Conservation (phyloP, 352 stramenopile species). For the Hyaloperonospora arabidopsidis region DNA sequence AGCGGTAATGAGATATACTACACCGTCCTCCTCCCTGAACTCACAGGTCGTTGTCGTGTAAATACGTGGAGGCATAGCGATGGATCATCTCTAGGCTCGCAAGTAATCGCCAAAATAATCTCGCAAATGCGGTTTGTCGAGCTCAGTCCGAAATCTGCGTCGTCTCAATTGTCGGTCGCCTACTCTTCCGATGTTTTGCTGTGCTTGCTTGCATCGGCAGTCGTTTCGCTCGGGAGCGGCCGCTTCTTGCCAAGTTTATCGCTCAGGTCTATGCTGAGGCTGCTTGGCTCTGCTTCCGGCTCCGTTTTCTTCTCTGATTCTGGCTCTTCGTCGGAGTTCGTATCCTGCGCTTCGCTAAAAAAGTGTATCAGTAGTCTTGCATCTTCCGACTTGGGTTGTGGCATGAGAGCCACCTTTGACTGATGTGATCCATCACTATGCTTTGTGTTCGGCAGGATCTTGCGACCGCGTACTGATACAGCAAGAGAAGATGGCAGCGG, state of each 20-base stretch:
- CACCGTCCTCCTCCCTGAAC: slow-evolving; percentile 11
- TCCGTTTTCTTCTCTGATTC: slow-evolving; percentile 14
- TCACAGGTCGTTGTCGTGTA: slow-evolving; percentile 25
- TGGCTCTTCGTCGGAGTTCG: slow-evolving; percentile 22
- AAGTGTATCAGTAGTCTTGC: slow-evolving; percentile 73
- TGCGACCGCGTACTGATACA: slow-evolving; percentile 27
- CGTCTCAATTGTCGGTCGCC: slow-evolving; percentile 35
- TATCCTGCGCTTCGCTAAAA: slow-evolving; percentile 52
- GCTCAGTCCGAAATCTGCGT: slow-evolving; percentile 33
- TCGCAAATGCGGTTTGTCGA: slow-evolving; percentile 9
- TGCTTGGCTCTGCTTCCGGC: slow-evolving; percentile 7
- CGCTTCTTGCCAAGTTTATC: slow-evolving; percentile 57
- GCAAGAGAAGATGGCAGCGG: slow-evolving; percentile 21
- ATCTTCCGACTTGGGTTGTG: slow-evolving; percentile 47
- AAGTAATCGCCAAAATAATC: slow-evolving; percentile 39
- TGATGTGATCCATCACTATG: slow-evolving; percentile 8
- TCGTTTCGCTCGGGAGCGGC: slow-evolving; percentile 27
- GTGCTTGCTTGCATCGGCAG: slow-evolving; percentile 5
- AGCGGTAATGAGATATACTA: slow-evolving; percentile 16
- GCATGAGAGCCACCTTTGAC: slow-evolving; percentile 17
- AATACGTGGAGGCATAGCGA: slow-evolving; percentile 24
- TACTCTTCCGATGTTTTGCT: slow-evolving; percentile 10
- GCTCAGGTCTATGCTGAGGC: slow-evolving; percentile 27
- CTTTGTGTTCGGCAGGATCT: slow-evolving; percentile 30
- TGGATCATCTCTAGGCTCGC: slow-evolving; percentile 18